phyloP scores from a whole-genome alignment of 2,329 filamentous ascomycete species.

The Helotiales sp. region DNA sequence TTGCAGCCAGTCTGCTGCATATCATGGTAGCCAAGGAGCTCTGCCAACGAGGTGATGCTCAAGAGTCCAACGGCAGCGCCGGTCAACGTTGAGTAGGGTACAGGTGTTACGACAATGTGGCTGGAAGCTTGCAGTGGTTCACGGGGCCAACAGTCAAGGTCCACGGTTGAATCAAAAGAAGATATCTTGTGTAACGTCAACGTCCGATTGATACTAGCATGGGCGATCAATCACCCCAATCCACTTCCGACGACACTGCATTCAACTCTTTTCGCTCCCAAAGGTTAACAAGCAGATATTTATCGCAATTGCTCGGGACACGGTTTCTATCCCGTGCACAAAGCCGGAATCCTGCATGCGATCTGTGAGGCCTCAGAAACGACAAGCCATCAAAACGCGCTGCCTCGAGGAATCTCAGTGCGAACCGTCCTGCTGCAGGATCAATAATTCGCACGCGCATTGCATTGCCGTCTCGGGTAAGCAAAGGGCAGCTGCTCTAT shows the following conservation, averaged over 20 bases:
- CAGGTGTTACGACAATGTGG: slow-evolving; percentile 2
- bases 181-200: slow-evolving; percentile 15
- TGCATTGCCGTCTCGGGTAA: not conserved
- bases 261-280: not conserved
- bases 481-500: not conserved
- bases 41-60: not conserved
- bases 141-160: not conserved
- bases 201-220: slow-evolving; percentile 12
- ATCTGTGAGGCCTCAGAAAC: not conserved
- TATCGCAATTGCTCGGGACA: not conserved
- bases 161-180: slow-evolving; percentile 10
- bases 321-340: slow-evolving; percentile 8
- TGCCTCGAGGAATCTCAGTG: not conserved
- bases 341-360: slow-evolving; percentile 9
- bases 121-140: not conserved
- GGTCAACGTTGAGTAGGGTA: not conserved
- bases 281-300: not conserved
- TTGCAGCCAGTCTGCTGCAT: slow-evolving; percentile 10
- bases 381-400: not conserved
- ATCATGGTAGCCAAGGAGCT: slow-evolving; percentile 11
- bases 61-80: slow-evolving; percentile 1
- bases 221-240: slow-evolving; percentile 5
- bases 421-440: not conserved
- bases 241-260: not conserved
- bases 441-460: not conserved